Percentiles rank a stretch among this genome's conserved stretches.
Evolutionary conservation across 345 rosid species (phyloP).

Genomic region (Orychophragmus violaceus): DNA sequence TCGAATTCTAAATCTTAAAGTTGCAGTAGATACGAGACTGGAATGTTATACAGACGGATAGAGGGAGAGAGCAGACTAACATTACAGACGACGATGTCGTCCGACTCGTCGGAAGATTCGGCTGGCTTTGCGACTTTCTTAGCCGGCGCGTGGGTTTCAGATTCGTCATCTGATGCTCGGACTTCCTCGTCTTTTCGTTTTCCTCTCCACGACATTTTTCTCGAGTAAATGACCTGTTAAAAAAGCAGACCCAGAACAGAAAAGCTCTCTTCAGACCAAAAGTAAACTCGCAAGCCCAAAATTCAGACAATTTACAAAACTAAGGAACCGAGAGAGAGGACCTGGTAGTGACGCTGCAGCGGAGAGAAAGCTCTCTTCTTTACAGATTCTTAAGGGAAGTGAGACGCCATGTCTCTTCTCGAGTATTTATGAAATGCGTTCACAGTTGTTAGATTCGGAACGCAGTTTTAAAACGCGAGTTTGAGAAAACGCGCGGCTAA

Average conservation of each 20-base stretch:
- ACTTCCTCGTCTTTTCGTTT: constrained; percentile 68
- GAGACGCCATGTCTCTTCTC: constrained; percentile 5
- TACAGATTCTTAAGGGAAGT: neutral
- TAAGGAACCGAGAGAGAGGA: neutral
- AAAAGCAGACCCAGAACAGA: neutral
- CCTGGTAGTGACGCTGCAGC: constrained; percentile 7
- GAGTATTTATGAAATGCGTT: constrained; percentile 1
- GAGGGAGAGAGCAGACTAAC: constrained; percentile 16
- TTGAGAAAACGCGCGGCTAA: constrained; percentile 17
- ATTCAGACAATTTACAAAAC: neutral
- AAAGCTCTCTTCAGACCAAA: constrained; percentile 12
- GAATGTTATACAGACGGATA: neutral
- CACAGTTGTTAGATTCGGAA: neutral
- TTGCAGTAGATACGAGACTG: neutral
- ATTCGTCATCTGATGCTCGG: constrained; percentile 50
- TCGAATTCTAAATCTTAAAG: constrained; percentile 1
- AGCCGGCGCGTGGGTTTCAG: constrained; percentile 51
- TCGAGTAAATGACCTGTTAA: neutral
- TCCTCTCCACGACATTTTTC: constrained; percentile 66
- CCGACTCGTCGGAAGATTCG: constrained; percentile 54
- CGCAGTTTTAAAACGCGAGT: constrained; percentile 21
- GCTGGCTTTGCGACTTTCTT: constrained; percentile 51
- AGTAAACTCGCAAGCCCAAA: neutral
- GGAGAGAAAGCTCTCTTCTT: neutral
- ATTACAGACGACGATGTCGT: constrained; percentile 73